Conservation (phyloP, 345 rosid species). For the Psidium guajava region DNA sequence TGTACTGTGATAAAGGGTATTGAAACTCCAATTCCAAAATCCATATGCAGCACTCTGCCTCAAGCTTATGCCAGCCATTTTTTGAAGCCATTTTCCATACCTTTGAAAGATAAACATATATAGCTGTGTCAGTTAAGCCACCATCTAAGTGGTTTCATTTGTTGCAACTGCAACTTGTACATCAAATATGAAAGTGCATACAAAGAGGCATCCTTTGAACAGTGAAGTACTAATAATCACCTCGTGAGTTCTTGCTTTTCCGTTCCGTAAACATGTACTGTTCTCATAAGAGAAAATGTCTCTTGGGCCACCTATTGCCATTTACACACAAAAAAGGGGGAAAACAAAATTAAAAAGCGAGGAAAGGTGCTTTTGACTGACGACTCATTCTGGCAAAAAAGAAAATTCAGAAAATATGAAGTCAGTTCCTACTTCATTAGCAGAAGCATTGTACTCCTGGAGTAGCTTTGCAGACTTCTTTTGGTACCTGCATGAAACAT, state of each 20-base stretch:
- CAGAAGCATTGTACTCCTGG: conserved; percentile 87
- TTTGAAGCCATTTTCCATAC: conserved; percentile 72
- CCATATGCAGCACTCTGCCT: conserved; percentile 99
- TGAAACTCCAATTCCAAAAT: conserved; percentile 83
- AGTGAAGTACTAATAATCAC: conserved; percentile 15
- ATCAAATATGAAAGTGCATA: not conserved
- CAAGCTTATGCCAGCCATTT: conserved; percentile 73
- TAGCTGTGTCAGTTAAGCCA: not conserved
- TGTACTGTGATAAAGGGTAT: conserved; percentile 83
- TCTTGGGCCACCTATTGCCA: conserved; percentile 79
- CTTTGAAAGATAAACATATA: conserved; percentile 17
- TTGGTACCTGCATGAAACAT: conserved; percentile 61
- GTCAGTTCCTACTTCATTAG: conserved; percentile 61
- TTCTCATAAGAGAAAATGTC: conserved; percentile 93
- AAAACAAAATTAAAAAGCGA: not conserved
- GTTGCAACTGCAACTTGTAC: not conserved
- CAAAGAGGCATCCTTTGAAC: not conserved
- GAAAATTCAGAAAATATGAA: not conserved
- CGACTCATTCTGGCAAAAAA: not conserved
- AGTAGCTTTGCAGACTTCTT: conserved; percentile 82
- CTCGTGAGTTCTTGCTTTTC: conserved; percentile 70
- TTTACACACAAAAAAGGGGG: not conserved
- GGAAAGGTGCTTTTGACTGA: not conserved
- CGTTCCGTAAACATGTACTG: conserved; percentile 92
- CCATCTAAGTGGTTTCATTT: not conserved